Base-by-base conservation (phyloP, 345 rosid genomes). In the Syzygium aqueum region DNA sequence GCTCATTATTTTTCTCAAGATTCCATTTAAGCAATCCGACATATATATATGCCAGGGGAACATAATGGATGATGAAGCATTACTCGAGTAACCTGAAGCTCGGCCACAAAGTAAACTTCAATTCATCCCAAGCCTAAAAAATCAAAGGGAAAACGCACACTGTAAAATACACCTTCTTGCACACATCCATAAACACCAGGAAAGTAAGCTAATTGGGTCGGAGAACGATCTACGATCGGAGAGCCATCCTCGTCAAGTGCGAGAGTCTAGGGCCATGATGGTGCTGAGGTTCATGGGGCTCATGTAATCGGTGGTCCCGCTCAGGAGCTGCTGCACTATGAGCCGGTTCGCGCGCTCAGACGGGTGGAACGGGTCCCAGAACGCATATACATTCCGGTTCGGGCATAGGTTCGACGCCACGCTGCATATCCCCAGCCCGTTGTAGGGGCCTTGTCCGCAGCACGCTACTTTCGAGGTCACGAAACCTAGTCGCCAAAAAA, bases 351-450 rank as follows among this genome's bases (percentile, higher is more conserved):
- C 92, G 17, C 86, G 88, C 84, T 92, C 95, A 1, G 91, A 85
- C 8, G 95, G 95, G 46, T 93, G 95, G 82, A 90, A 93, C 28
- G 89, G 19, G 33, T 93, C 95, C 92, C 94, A 92, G 30, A 93
- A 93, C 7, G 80, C 91, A 59, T 88, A 89, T 3, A 67, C 51
- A 9, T 90, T 87, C 49, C 95, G 88, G 86, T 93, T 49, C 1
- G 89, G 90, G 89, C 95, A 92, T 87, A 92, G 7, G 84, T 88
- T 92, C 6, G 94, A 89, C 3, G 4, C 30, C 2, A 3, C 4
- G 5, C 88, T 93, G 90, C 95, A 92, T 13, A 87, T 40, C 40
- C 94, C 94, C 6, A 89, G 49, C 22, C 95, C 95, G 54, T 93
- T 93, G 51, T 89, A 90, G 7, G 93, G 92, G 33, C 94, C 93